A percentile compares a stretch with the other conserved stretches of the same genome.
phyloP scores from a whole-genome alignment of 192 early-diverging fungal genomes.

The Podila clonocystis region DNA sequence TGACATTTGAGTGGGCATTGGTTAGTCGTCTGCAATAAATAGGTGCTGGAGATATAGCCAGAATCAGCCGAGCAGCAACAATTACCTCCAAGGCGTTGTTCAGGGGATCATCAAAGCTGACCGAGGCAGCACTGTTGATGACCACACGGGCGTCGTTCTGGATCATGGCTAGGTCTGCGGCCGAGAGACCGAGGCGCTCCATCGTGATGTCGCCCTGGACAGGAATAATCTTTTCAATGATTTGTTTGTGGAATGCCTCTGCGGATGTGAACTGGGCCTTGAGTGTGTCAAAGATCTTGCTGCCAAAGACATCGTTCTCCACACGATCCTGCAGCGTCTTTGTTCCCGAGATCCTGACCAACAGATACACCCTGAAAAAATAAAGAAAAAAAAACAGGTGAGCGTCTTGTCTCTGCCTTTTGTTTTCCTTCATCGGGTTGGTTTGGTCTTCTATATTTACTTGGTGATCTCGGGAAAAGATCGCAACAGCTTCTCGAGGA shows the following conservation, averaged over 20 bases:
- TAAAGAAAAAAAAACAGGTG: neutral
- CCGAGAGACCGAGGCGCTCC: conserved; percentile 50
- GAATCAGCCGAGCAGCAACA: neutral
- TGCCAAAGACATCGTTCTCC: conserved; percentile 34
- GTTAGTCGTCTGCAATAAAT: neutral
- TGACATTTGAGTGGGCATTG: neutral
- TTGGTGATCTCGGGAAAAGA: conserved; percentile 47
- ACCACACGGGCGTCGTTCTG: conserved; percentile 53
- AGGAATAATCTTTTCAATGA: conserved; percentile 54
- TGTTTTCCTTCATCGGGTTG: too few relatives aligned
- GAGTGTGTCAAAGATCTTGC: conserved; percentile 54
- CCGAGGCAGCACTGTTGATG: conserved; percentile 60
- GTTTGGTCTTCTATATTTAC: conserved; percentile 26
- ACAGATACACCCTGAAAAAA: conserved; percentile 26
- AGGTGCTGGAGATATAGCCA: neutral
- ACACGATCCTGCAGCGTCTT: conserved; percentile 43
- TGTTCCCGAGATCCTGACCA: conserved; percentile 38
- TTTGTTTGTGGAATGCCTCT: conserved; percentile 43
- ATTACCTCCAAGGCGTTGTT: conserved; percentile 59
- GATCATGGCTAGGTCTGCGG: conserved; percentile 45
- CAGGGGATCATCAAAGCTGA: conserved; percentile 55
- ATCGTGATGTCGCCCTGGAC: conserved; percentile 53
- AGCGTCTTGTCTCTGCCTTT: too few relatives aligned
- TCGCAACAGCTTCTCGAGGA: conserved; percentile 58
- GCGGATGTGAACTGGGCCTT: conserved; percentile 31